Evolutionary conservation across 306 rosid genomes (phyloP), one percentile per base, ranked within the genome.

Genomic region (Trifolium dubium): DNA sequence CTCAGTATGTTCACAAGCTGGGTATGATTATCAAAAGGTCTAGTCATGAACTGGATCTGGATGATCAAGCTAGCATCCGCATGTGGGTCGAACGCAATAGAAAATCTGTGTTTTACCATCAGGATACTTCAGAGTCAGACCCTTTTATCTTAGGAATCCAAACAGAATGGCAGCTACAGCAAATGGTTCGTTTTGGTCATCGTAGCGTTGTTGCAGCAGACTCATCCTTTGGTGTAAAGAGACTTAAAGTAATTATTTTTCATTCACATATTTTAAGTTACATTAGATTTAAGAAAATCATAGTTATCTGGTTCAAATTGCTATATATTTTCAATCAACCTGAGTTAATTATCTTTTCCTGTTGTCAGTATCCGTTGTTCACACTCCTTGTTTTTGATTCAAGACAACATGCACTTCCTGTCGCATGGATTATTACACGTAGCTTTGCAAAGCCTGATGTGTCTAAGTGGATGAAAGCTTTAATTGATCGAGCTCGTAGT

Each of bases 111-210:
- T 94, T 94, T 80, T 77, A 88, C 75, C 86, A 87, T 81, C 97
- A 94, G 80, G 96, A 91, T 72, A 62, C 97, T 62, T 88, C 97
- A 37, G 95, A 91, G 71, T 85, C 88, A 46, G 92, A 87, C 81
- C 77, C 92, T 58, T 94, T 94, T 82, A 83, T 94, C 87, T 80
- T 89, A 80, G 98, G 98, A 39, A 87, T 94, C 83, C 98, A 94
- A 81, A 91, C 97, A n/a, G 96, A 91, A 73, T 94, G 98, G 98
- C 98, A 94, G 81, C 81, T 91, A 69, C 97, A 94, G 60, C 96
- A 94, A 75, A 89, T 94, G 96, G 81, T 91, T 61, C 92, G 96
- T 32, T 94, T 94, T 83, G 96, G 98, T 75, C 97, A 94, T 77
- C 85, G 83, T 35, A 88, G 86, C 83, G 87, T 91, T 64, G 83